These are phyloP conservation scores for Ustilago cynodontis DNA, from an alignment of 1,284 basidiomycete species.

Conservation along the genomic window DNA sequence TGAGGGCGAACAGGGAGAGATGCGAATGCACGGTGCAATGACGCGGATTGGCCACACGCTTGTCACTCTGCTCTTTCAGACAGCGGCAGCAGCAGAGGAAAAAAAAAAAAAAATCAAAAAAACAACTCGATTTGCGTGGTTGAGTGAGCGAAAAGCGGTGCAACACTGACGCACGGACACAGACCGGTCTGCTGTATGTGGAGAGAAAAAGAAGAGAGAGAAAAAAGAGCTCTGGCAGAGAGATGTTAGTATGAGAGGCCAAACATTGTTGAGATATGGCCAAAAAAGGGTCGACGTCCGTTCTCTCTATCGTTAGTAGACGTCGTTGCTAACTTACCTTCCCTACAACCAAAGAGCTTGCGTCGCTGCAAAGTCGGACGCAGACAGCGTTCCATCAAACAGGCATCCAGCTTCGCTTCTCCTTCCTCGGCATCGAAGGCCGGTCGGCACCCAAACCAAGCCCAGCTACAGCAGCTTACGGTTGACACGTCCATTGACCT, in stretches of 20 bases:
- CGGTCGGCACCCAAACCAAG: too few species aligned
- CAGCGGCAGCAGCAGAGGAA: too few species aligned
- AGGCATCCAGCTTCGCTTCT: too few species aligned
- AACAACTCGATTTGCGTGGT: neutral
- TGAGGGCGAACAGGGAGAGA: neutral
- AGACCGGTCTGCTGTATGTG: neutral
- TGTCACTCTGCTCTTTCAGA: neutral
- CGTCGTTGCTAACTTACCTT: too few species aligned
- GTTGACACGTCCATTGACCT: neutral
- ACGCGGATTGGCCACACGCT: constrained; percentile 1
- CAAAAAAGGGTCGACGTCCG: neutral
- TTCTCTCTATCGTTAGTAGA: too few species aligned
- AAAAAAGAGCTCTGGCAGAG: neutral
- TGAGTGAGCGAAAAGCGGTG: neutral
- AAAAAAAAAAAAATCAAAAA: too few species aligned
- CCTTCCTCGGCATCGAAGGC: too few species aligned
- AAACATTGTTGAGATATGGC: neutral
- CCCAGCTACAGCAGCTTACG: too few species aligned
- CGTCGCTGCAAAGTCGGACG: too few species aligned
- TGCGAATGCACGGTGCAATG: too few species aligned
- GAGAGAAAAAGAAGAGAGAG: neutral
- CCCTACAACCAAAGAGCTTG: too few species aligned
- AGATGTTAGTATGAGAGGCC: neutral
- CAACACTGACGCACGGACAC: constrained; percentile 9
- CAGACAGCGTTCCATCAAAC: too few species aligned